Percentiles rank a stretch among this genome's conserved stretches.
These are phyloP conservation scores for Diospyros kaki DNA, from an alignment of 148 eudicot species.

Conservation along the genomic window DNA sequence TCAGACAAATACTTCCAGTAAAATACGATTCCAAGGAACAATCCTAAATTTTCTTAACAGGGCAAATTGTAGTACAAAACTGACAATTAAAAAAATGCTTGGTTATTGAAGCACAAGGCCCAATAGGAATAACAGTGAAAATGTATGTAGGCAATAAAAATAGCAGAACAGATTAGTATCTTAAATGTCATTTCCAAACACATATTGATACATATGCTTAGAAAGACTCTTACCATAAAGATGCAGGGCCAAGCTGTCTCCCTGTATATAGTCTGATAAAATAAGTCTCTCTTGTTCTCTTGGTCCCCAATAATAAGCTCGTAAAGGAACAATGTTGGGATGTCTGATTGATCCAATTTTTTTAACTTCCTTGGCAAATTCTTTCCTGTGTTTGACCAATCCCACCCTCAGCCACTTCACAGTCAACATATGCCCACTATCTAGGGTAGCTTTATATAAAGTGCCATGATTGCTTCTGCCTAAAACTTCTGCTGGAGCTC, in stretches of 20 bases:
- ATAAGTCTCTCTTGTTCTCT: conserved; percentile 93
- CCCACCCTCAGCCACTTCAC: conserved; percentile 98
- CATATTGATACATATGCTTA: too few species aligned
- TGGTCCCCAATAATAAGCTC: conserved; percentile 98
- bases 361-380: conserved; percentile 83
- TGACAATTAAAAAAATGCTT: neutral
- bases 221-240: conserved; percentile 69
- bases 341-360: conserved; percentile 80
- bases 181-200: too few species aligned
- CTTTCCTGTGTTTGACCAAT: conserved; percentile 85
- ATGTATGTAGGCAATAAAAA: too few species aligned
- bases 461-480: conserved; percentile 97
- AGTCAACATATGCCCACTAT: conserved; percentile 69
- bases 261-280: conserved; percentile 74
- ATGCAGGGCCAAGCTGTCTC: conserved; percentile 90
- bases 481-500: conserved; percentile 94
- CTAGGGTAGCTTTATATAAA: conserved; percentile 86
- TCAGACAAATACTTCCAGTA: neutral
- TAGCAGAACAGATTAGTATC: too few species aligned
- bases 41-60: neutral
- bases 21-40: neutral
- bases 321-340: conserved; percentile 60
- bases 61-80: neutral
- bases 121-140: too few species aligned
- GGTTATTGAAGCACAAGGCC: neutral